Conservation (phyloP, 345 rosid species). For the Excoecaria cochinchinensis region DNA sequence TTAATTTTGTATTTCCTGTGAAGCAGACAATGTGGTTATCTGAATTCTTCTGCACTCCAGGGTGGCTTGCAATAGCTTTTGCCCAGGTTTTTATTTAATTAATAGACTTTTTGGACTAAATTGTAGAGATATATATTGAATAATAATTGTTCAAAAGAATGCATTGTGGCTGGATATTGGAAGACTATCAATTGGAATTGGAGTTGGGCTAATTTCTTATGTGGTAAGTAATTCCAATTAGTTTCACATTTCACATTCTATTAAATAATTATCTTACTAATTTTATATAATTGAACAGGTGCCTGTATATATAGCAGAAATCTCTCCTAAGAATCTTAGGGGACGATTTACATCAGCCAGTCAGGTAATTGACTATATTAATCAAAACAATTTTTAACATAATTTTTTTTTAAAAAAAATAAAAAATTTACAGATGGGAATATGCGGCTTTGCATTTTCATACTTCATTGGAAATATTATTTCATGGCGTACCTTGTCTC, state of each 20-base stretch:
- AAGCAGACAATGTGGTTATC: conserved; percentile 60
- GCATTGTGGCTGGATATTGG: conserved; percentile 43
- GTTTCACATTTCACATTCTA: too few species aligned
- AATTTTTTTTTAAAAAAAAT: too few species aligned
- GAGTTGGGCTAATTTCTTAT: conserved; percentile 32
- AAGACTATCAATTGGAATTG: conserved; percentile 33
- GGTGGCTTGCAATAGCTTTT: conserved; percentile 55
- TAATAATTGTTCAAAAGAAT: neutral
- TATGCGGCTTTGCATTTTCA: too few species aligned
- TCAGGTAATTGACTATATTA: neutral
- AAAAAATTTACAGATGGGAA: too few species aligned
- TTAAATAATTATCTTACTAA: too few species aligned
- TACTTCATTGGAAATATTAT: too few species aligned
- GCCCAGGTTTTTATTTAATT: conserved; percentile 32
- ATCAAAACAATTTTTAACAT: too few species aligned
- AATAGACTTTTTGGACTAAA: neutral
- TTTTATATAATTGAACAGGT: conserved; percentile 1
- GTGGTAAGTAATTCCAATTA: conserved; percentile 33
- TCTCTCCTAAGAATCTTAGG: conserved; percentile 38
- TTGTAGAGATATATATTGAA: neutral
- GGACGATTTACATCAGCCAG: conserved; percentile 27
- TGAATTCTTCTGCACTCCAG: conserved; percentile 36
- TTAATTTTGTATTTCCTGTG: too few species aligned
- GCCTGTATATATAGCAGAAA: conserved; percentile 49
- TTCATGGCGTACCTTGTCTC: too few species aligned